These are phyloP conservation scores for Xylariales sp. DNA, from an alignment of 2,329 filamentous ascomycete species.

Conservation along the genomic window DNA sequence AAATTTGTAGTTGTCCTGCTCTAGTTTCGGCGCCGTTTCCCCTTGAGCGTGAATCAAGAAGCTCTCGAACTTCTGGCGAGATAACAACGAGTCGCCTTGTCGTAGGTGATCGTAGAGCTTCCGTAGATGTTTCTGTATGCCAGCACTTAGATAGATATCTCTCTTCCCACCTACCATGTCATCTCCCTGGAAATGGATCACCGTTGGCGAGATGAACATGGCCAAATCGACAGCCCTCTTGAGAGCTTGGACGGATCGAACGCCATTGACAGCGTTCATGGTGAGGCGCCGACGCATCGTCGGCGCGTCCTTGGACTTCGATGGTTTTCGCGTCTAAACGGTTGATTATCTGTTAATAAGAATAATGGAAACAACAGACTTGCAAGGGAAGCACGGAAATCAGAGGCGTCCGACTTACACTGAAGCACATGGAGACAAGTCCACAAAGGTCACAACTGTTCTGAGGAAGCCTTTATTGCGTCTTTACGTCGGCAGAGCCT, in stretches of 20 bases:
- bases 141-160: conserved; percentile 40
- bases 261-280: conserved; percentile 21
- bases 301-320: conserved; percentile 4
- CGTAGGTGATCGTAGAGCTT: conserved; percentile 43
- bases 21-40: conserved; percentile 30
- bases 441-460: too few species aligned
- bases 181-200: conserved; percentile 22
- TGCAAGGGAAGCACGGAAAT: too few species aligned
- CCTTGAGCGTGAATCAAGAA: conserved; percentile 50
- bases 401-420: conserved; percentile 3
- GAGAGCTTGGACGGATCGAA: conserved; percentile 24
- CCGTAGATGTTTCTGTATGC: conserved; percentile 44
- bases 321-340: conserved; percentile 3
- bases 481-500: background rate
- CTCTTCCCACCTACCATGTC: conserved; percentile 13
- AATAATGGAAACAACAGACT: too few species aligned
- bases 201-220: conserved; percentile 25
- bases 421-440: conserved; percentile 7
- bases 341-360: conserved; percentile 2
- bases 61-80: conserved; percentile 34
- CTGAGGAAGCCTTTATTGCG: too few species aligned
- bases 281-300: conserved; percentile 23
- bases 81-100: conserved; percentile 27
- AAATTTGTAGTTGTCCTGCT: conserved; percentile 37
- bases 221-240: conserved; percentile 26